Evolutionary conservation across 2,329 filamentous ascomycete genomes (phyloP).

Genomic region (Alternaria arbusti): DNA sequence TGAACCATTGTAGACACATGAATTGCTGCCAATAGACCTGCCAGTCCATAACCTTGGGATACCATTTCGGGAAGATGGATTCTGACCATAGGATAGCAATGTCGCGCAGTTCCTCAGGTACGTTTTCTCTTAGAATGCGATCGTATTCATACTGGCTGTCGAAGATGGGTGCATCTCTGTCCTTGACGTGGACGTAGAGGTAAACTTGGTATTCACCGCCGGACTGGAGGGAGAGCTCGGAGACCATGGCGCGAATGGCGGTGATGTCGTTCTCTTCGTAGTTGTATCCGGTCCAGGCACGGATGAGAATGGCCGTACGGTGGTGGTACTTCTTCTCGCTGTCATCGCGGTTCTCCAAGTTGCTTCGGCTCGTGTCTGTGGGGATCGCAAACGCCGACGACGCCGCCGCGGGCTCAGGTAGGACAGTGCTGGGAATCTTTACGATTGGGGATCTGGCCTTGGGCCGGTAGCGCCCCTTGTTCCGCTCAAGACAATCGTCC

Average conservation of each 20-base stretch:
- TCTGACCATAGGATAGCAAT: constrained; percentile 80
- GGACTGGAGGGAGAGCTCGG: constrained; percentile 54
- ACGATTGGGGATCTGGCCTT: constrained; percentile 49
- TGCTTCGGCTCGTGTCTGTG: constrained; percentile 35
- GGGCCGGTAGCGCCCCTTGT: constrained; percentile 65
- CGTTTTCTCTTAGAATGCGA: constrained; percentile 64
- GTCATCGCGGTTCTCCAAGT: constrained; percentile 30
- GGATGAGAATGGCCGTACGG: constrained; percentile 55
- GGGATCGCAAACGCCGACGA: constrained; percentile 40
- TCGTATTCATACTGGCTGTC: constrained; percentile 66
- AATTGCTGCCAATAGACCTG: constrained; percentile 66
- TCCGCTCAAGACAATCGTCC: constrained; percentile 67
- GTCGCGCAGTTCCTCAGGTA: constrained; percentile 72
- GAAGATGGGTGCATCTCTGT: constrained; percentile 64
- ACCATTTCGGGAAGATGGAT: constrained; percentile 55
- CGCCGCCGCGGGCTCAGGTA: constrained; percentile 34
- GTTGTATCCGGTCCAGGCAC: constrained; percentile 55
- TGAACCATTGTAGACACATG: constrained; percentile 77
- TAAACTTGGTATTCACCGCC: constrained; percentile 58
- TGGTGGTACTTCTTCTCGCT: constrained; percentile 46
- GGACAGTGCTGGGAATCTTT: constrained; percentile 35
- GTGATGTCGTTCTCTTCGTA: constrained; percentile 56
- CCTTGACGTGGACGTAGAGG: constrained; percentile 58
- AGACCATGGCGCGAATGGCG: constrained; percentile 54
- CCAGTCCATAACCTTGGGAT: constrained; percentile 57